Percentiles rank a stretch among this genome's conserved stretches.
These are phyloP conservation scores for Allium sativum DNA, from an alignment of 106 monocot genomes.

Conservation along the genomic window DNA sequence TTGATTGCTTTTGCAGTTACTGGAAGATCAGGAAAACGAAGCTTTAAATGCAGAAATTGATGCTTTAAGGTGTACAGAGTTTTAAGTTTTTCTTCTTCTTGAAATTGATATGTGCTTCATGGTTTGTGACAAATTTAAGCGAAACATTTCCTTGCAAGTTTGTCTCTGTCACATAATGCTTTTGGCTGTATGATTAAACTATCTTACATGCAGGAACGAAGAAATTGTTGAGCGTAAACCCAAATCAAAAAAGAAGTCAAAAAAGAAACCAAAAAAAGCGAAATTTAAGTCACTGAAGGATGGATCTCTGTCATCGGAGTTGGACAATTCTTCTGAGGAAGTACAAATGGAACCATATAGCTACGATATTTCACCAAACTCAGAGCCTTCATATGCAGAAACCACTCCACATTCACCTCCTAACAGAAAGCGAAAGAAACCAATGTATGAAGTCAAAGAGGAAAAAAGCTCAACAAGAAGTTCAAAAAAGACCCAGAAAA, in stretches of 20 bases:
- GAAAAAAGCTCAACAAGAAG: constrained; percentile 37
- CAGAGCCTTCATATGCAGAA: constrained; percentile 13
- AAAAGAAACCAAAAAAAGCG: constrained; percentile 59
- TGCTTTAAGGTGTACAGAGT: background rate
- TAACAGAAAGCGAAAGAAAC: constrained; percentile 54
- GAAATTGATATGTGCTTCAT: too few relatives aligned
- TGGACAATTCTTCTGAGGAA: constrained; percentile 36
- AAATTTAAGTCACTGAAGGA: constrained; percentile 93
- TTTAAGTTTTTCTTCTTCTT: too few relatives aligned
- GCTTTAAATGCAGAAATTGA: constrained; percentile 32
- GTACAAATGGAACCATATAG: constrained; percentile 28
- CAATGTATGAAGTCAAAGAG: constrained; percentile 23
- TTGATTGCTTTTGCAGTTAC: constrained; percentile 37
- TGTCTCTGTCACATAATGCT: background rate
- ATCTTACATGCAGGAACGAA: constrained; percentile 21
- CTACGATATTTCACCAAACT: constrained; percentile 16
- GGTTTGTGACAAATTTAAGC: background rate
- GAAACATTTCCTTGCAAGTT: constrained; percentile 2
- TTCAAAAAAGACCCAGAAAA: constrained; percentile 50
- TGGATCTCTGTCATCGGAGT: constrained; percentile 52
- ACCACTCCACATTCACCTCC: constrained; percentile 27
- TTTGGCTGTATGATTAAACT: background rate
- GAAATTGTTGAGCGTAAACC: constrained; percentile 28
- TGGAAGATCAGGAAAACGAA: constrained; percentile 81
- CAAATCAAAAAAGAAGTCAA: constrained; percentile 74